Base-by-base conservation (phyloP, 495 filamentous ascomycete genomes). In the Hypomontagnella monticulosa region DNA sequence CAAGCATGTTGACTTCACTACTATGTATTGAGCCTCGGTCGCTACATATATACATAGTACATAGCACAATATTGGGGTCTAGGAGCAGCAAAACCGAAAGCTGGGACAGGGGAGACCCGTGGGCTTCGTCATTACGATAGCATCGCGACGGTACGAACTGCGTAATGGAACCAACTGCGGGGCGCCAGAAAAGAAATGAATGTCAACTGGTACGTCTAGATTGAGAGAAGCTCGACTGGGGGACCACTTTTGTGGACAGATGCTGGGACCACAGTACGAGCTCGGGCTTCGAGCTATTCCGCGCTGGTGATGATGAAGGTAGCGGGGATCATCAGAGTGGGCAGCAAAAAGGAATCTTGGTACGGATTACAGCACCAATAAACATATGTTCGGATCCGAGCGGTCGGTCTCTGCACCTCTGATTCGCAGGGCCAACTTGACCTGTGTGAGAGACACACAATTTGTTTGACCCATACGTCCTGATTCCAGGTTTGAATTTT, bases 401-500 rank as follows among this genome's bases (percentile, higher is more conserved):
- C 59, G 59, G 65, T 44, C 37, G 65, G 65, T 59, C 59, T 44
- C 65, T 63, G 59, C 65, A 68, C 53, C 18, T 63, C 55, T 63
- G 65, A 68, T 68, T 68, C 65, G 65, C 54, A 68, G 65, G 43
- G 36, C 41, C 32, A 34, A 20, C 37, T 58, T 23, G 41, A 42
- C 64, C 53, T 58, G 53, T 52, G 56, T 58, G 52, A 58, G 47
- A 67, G 52, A 67, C 47, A 49, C 64, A 62, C 58, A 57, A 57
- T 57, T 40, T 58, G 52, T 57, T 57, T 57, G 57, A 67, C 61
- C 52, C 57, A 57, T 48, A 67, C 57, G 57, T 57, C 58, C 15
- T 67, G 44, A 65, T 67, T 63, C 47, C 65, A 68, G 59, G 65
- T 68, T 68, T 63, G 59, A 68, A 68, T 63, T 68, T 63, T 59